Evolutionary conservation across 208 protist species (phyloP).

Genomic region (Leishmania tarentolae): DNA sequence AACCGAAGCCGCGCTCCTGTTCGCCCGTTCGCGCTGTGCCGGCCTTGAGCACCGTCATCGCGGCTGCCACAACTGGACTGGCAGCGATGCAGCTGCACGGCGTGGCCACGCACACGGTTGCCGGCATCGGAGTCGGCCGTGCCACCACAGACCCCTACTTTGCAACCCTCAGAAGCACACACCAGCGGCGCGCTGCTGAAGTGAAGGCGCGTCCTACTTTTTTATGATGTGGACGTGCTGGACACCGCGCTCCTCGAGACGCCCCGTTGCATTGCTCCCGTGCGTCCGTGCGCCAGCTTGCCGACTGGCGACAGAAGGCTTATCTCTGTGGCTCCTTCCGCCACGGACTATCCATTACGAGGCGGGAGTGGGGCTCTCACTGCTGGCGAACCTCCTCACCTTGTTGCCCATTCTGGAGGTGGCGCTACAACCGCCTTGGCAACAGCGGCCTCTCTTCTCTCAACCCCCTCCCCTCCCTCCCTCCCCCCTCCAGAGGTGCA

Average conservation of each 20-base stretch:
- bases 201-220: conserved; percentile 65
- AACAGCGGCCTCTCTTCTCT: too few relatives aligned
- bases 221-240: conserved; percentile 93
- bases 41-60: conserved; percentile 34
- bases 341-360: too few relatives aligned
- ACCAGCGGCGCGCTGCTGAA: conserved; percentile 40
- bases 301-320: conserved; percentile 92
- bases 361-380: too few relatives aligned
- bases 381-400: too few relatives aligned
- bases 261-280: conserved; percentile 66
- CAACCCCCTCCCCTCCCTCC: too few relatives aligned
- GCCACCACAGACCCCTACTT: conserved; percentile 25
- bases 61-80: conserved; percentile 85
- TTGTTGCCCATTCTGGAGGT: too few relatives aligned
- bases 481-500: too few relatives aligned
- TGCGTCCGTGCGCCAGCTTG: conserved; percentile 42
- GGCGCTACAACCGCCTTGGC: too few relatives aligned
- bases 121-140: conserved; percentile 52
- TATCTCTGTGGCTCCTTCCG: too few relatives aligned
- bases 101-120: conserved; percentile 77
- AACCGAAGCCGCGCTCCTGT: background rate
- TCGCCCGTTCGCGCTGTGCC: background rate
- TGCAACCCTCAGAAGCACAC: conserved; percentile 14
- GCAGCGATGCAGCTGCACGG: conserved; percentile 84
- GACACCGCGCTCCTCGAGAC: conserved; percentile 67